Evolutionary conservation across 805 yeast species (phyloP).

Genomic region (Spathaspora gorwiae): DNA sequence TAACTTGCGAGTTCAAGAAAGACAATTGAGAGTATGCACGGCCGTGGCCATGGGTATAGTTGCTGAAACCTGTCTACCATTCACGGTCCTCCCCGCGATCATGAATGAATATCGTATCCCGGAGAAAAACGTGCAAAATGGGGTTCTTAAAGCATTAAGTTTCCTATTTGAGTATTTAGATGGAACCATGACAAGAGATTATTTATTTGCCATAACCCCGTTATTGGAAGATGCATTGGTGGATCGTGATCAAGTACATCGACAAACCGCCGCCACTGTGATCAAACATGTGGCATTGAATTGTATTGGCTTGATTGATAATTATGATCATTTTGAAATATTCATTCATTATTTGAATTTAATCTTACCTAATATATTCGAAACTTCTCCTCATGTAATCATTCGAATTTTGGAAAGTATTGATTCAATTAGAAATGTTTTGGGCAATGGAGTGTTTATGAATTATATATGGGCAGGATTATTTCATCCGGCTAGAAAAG

Average conservation of each 20-base stretch:
- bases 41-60: conserved; percentile 98
- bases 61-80: conserved; percentile 89
- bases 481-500: conserved; percentile 90
- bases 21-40: conserved; percentile 93
- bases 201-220: conserved; percentile 74
- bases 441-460: conserved; percentile 73
- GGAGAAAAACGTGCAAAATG: conserved; percentile 90
- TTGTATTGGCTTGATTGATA: conserved; percentile 68
- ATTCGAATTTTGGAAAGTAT: conserved; percentile 75
- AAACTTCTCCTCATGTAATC: conserved; percentile 94
- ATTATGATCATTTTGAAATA: conserved; percentile 50
- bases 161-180: conserved; percentile 92
- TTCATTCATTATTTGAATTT: conserved; percentile 80
- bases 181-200: conserved; percentile 67
- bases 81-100: conserved; percentile 87
- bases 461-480: conserved; percentile 84
- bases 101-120: conserved; percentile 95
- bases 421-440: conserved; percentile 61
- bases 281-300: conserved; percentile 78
- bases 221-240: conserved; percentile 84
- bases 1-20: conserved; percentile 86
- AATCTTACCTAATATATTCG: conserved; percentile 83
- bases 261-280: conserved; percentile 93
- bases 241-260: conserved; percentile 85
- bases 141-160: conserved; percentile 84